Evolutionary conservation across 2,329 filamentous ascomycete genomes (phyloP), one percentile per base, ranked within the genome.

Genomic region (Sphaerostilbella broomeana): DNA sequence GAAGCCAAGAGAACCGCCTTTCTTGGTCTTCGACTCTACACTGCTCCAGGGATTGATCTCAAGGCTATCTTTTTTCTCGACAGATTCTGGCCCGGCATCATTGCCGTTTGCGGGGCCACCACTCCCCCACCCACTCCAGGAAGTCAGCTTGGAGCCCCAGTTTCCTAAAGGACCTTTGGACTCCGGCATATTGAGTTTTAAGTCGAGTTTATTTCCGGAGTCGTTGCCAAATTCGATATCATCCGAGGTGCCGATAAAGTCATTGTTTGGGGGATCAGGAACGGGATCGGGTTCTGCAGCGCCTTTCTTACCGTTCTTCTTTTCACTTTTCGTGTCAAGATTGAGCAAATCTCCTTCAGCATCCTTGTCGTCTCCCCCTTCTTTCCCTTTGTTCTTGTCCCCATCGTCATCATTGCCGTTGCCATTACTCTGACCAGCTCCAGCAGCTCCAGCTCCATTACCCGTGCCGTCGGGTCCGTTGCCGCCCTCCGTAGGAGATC

Each of bases 201-300:
- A 54, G 45, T 79, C 74, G 5, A 78, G 54, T 40, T 75, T 73
- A 2, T 77, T 74, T n/a, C 64, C 68, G 18, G 62, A 54, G 40
- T 81, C 78, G 47, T 79, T 73, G n/a, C 57, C 57, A 18, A 86
- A 60, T 51, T 77, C 83, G 48, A 87, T 77, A 19, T 86, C 80
- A 30, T 84, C 71, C 49, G 86, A 85, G 5, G 57, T 48, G n/a
- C 70, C 62, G 40, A 74, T 72, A 29, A 70, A 62, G 33, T 68
- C 69, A 33, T 35, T 31, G 21, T 32, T 36, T 16, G 55, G 58
- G 50, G 15, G 57, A 41, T 28, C 35, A 34, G 35, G 29, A 26
- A 32, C 32, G 10, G 37, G 13, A 4, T 7, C 19, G n/a, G 25
- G 47, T 7, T 56, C 53, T 18, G 58, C 54, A 2, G 49, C 48